phyloP scores from a whole-genome alignment of 2,329 filamentous ascomycete species.

The Didymosphaeria variabile region DNA sequence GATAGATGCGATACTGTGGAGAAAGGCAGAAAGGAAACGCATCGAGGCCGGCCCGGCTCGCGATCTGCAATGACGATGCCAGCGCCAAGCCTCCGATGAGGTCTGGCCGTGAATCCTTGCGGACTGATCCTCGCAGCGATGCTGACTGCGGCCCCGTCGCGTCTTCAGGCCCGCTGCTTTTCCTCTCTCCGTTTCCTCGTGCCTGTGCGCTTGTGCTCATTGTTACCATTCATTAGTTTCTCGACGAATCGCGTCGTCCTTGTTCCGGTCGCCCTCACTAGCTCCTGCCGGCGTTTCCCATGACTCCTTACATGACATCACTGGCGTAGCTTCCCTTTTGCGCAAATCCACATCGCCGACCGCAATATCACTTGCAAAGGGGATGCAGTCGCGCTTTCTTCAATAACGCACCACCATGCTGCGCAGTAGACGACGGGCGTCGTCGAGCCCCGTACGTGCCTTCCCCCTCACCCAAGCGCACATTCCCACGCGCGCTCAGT shows the following conservation, averaged over 20 bases:
- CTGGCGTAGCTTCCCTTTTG: constrained; percentile 1
- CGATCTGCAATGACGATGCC: constrained; percentile 8
- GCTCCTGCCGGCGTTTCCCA: constrained; percentile 13
- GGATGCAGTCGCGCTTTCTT: constrained; percentile 9
- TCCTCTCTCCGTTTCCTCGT: not conserved
- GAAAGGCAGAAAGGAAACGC: not conserved
- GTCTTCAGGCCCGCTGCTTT: not conserved
- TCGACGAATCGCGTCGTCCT: constrained; percentile 1
- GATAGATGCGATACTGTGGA: constrained; percentile 2
- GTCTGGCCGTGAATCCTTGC: constrained; percentile 1
- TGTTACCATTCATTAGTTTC: not conserved
- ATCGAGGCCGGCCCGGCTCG: not conserved
- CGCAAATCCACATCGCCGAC: not conserved
- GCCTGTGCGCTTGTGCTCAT: not conserved
- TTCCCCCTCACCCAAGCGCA: not conserved
- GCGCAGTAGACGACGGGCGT: constrained; percentile 10
- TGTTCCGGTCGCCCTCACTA: constrained; percentile 8
- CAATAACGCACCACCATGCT: not conserved
- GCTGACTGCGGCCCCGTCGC: not conserved
- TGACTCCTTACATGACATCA: constrained; percentile 17
- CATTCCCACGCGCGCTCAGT: not conserved
- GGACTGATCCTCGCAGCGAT: not conserved
- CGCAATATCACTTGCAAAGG: not conserved
- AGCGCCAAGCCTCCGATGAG: constrained; percentile 4
- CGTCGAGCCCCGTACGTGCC: constrained; percentile 9